Conservation (phyloP, 75 land plant genomes). For the Pinus tabuliformis region DNA sequence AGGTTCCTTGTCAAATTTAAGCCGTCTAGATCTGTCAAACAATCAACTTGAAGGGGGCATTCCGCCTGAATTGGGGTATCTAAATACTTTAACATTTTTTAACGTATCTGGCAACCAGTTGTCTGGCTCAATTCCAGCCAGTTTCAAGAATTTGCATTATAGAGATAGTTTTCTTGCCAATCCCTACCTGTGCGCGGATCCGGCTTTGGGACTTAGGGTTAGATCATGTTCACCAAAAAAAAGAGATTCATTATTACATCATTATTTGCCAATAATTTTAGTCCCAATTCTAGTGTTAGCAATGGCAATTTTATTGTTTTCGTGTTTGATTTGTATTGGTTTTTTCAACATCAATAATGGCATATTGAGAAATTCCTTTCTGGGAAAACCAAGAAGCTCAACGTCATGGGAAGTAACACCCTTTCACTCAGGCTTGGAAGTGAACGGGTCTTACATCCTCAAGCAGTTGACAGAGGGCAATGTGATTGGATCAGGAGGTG, state of each 20-base stretch:
- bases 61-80: neutral
- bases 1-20: neutral
- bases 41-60: conserved; percentile 16
- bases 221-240: neutral
- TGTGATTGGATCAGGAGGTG: conserved; percentile 47
- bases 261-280: neutral
- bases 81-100: neutral
- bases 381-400: neutral
- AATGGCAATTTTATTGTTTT: neutral
- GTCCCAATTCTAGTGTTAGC: neutral
- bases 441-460: conserved; percentile 26
- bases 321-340: neutral
- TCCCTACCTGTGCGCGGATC: conserved; percentile 9
- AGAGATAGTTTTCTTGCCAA: neutral
- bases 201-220: conserved; percentile 6
- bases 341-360: neutral
- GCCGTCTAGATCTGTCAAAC: conserved; percentile 12
- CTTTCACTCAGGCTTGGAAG: conserved; percentile 14
- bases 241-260: neutral
- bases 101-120: conserved; percentile 11
- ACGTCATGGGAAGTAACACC: neutral
- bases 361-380: neutral
- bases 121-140: neutral
- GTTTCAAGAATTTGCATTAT: neutral
- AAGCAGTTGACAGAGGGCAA: conserved; percentile 29